Base-by-base conservation (phyloP, 192 early-diverging fungal genomes). In the Funneliformis geosporum region DNA sequence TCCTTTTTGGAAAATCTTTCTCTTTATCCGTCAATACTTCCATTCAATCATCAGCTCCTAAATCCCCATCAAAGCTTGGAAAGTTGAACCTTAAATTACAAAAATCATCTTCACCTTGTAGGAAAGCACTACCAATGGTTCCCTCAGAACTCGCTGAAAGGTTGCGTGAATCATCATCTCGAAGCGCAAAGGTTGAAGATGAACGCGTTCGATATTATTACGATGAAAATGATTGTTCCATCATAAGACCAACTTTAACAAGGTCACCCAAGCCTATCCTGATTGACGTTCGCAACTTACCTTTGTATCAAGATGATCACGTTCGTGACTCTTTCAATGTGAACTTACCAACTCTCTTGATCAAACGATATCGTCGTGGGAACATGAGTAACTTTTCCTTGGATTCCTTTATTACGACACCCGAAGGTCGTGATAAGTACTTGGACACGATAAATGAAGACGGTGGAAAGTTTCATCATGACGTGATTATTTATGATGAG, bases 351-450 rank as follows among this genome's bases (percentile, higher is more conserved):
- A 86, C 88, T 18, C 76, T 89, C 9, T 66, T 89, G 5, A 85
- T 88, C 61, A 85, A 87, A 69, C 80, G 88, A 44, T 89, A 88
- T 70, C 80, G 83, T 7, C 75, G 86, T 60, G 87, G 87, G 23
- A 84, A 85, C 3, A 80, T 89, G 11, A 80, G 84, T 8, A 84
- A 86, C n/a, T 89, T 89, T 75, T 86, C 82, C 25, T 38, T 89
- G 14, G 86, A 87, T 71, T 86, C 84, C 59, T 89, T 89, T 65
- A 86, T 89, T 47, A 89, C 86, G 10, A 87, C 86, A 25, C 79
- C 86, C 1, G 84, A 87, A 73, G 85, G 83, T 38, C 84, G 81
- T 40, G 85, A 87, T 39, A 79, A 80, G 0, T 89, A 84, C 60
- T 76, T 72, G 23, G 76, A 88, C 38, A 78, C 27, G 12, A 70